Conservation (phyloP, 2,329 filamentous ascomycete species). For the Blastomyces emzantsi region DNA sequence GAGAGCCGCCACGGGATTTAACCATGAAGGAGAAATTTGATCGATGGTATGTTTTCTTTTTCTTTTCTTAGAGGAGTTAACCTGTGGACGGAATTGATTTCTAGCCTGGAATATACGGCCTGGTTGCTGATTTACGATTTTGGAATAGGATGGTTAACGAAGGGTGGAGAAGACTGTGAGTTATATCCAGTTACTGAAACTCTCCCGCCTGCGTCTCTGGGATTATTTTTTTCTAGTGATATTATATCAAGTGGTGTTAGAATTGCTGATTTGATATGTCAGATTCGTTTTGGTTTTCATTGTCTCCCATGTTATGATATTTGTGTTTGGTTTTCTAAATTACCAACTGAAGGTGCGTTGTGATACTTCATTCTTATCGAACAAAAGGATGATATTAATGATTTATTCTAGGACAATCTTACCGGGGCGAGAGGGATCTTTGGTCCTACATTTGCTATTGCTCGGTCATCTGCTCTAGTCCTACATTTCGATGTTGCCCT, state of each 20-base stretch:
- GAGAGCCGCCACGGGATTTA: constrained; percentile 60
- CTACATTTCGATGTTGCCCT: constrained; percentile 75
- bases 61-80: not conserved
- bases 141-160: constrained; percentile 67
- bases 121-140: constrained; percentile 1
- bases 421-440: constrained; percentile 58
- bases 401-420: constrained; percentile 51
- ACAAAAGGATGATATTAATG: constrained; percentile 2
- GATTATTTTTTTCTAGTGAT: not conserved
- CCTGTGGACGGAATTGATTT: not conserved
- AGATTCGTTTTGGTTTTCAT: constrained; percentile 72
- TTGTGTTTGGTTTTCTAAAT: constrained; percentile 70
- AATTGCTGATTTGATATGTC: constrained; percentile 5
- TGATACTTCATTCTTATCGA: not conserved
- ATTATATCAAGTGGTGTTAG: not conserved
- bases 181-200: constrained; percentile 18
- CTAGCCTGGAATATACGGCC: not conserved
- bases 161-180: constrained; percentile 69
- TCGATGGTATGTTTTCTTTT: constrained; percentile 43
- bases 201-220: too few relatives aligned
- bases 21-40: constrained; percentile 64
- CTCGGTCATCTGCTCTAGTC: constrained; percentile 63
- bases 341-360: constrained; percentile 56
- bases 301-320: constrained; percentile 64
- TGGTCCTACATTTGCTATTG: constrained; percentile 67